These are phyloP conservation scores for Alternaria conjuncta DNA, from an alignment of 2,329 filamentous ascomycete species.

Conservation along the genomic window DNA sequence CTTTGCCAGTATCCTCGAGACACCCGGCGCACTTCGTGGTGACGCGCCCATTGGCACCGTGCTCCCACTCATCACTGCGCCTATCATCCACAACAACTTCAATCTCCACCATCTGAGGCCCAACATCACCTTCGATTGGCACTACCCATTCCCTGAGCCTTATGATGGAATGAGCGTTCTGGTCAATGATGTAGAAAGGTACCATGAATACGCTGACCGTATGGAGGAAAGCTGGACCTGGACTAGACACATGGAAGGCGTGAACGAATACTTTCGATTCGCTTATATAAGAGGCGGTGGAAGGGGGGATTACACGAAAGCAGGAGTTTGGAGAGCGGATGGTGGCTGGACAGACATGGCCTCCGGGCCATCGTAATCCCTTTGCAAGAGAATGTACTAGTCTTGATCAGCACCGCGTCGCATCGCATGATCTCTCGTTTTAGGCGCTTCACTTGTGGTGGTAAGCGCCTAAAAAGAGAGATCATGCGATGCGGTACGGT, in stretches of 20 bases:
- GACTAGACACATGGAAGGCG: slow-evolving; percentile 55
- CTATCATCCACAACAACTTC: slow-evolving; percentile 55
- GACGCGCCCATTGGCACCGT: slow-evolving; percentile 61
- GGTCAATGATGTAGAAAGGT: slow-evolving; percentile 85
- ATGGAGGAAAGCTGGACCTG: slow-evolving; percentile 61
- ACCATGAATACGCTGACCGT: slow-evolving; percentile 68
- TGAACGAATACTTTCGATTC: slow-evolving; percentile 79
- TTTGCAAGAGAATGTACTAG: not conserved
- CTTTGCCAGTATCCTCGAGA: slow-evolving; percentile 88
- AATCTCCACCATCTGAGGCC: slow-evolving; percentile 49
- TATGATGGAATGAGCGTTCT: slow-evolving; percentile 81
- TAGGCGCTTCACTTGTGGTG: no score
- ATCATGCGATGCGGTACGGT: not conserved
- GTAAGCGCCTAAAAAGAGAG: not conserved
- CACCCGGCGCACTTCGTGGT: slow-evolving; percentile 71
- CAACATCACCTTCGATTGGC: slow-evolving; percentile 70
- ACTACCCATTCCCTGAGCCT: slow-evolving; percentile 51
- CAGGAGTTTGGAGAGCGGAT: slow-evolving; percentile 70
- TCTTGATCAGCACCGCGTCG: not conserved
- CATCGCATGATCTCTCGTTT: not conserved
- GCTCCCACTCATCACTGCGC: slow-evolving; percentile 58
- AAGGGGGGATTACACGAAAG: slow-evolving; percentile 75
- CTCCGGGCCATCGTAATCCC: slow-evolving; percentile 56
- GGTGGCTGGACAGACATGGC: slow-evolving; percentile 72
- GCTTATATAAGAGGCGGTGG: slow-evolving; percentile 71